Base-by-base conservation (phyloP, 2,329 filamentous ascomycete species). In the Drechslera avenae region DNA sequence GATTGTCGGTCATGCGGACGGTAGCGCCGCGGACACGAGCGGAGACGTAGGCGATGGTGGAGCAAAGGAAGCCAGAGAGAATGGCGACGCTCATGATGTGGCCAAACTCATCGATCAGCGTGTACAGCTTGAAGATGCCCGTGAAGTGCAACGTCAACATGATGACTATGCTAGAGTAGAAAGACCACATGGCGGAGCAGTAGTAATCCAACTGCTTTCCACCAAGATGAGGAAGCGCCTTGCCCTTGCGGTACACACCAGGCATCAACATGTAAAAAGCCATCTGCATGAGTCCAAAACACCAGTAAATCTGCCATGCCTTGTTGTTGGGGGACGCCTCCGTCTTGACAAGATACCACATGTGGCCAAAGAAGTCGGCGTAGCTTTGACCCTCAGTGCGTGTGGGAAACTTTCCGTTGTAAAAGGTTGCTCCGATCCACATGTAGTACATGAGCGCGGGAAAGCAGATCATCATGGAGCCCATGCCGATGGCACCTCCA, bases 381-480 rank as follows among this genome's bases (percentile, higher is more conserved):
- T 84, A 84, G 62, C 81, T 86, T 79, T 96, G 82, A 34, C 83
- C 88, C 35, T 83, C 72, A 2, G 77, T 76, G 1, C 85, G 89
- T 35, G 78, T 76, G 13, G 94, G 94, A 43, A 95, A 80, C 57
- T 89, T 86, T 63, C 93, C 93, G 70, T 91, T 80, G 77, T 97
- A 99, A 78, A 93, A 96, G 41, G 87, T 92, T 28, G 93, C 89
- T 42, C 94, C 94, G 74, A 96, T 87, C 92, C 92, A 97, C 92
- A 99, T 96, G 78, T 97, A 97, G 83, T 90, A 97, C 93, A 97
- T 97, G 64, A 99, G 83, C 31, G 87, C 56, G n/a, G 94, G 94
- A 76, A 97, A 99, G 37, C 88, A 85, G 56, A 91, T 82, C 91
- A 97, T 97, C 84, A 97, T 91, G 61, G 83, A 79, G 13, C 83